Evolutionary conservation across 164 flowering plant genomes (phyloP), one percentile per base, ranked within the genome.

Genomic region (Vitis cinerea): DNA sequence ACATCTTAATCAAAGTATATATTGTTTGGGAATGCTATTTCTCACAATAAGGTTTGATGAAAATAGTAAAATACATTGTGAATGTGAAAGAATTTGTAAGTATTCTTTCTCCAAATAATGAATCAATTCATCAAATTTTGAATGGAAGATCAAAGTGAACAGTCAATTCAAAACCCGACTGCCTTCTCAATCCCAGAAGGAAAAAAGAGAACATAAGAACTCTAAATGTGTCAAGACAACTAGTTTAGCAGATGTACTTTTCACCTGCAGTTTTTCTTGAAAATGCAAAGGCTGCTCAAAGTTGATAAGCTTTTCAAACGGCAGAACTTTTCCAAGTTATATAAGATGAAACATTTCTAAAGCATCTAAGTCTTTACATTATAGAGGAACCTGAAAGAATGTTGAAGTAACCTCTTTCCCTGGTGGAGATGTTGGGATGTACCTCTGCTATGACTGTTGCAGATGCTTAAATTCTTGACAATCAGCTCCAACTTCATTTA

Each of bases 391-490:
- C 29, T 2, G 7, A 37, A 37, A 31, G 14, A 61, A 63, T 59
- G 15, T 50, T 64, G 11, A 53, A 11, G 59, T 53, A 53, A 78
- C 78, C 75, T 77, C 52, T 70, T 17, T 55, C 19, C 47, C 60
- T 75, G 31, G 52, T 10, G 49, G 47, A 68, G 16, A 53, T 13
- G 53, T 8, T 12, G 64, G 23, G 50, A 58, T 27, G 17, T 29
- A 50, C 50, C 12, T 67, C 50, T 30, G 64, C 75, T 79, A 84
- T 54, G 76, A 79, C 66, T 84, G 78, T 57, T 67, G 78, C 61
- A 93, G 74, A 79, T 95, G 96, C 68, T 83, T 74, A 48, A 91
- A 93, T 74, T 88, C 90, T 9, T 84, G 54, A 69, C 91, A 89
- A 58, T 90, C 86, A 50, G 85, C 97, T 61, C 99, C 99, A 17